These are phyloP conservation scores for Arthrobotrys musiformis DNA, from an alignment of 2,329 filamentous ascomycete genomes.

Conservation along the genomic window DNA sequence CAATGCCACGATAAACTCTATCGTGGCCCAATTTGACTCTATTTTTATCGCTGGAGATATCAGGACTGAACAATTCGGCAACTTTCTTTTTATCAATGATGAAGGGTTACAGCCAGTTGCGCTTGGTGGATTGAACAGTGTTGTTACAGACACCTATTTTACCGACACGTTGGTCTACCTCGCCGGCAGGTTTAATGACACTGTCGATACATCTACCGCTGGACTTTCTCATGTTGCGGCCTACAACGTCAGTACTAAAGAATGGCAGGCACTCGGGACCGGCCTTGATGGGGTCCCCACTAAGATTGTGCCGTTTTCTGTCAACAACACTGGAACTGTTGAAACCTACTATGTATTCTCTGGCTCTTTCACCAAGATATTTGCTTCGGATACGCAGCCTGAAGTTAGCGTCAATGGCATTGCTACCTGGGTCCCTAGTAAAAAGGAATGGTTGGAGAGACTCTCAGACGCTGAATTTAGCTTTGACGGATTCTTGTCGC, in stretches of 20 bases:
- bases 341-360: constrained; percentile 83
- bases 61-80: constrained; percentile 68
- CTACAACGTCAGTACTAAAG: constrained; percentile 75
- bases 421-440: constrained; percentile 89
- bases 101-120: constrained; percentile 70
- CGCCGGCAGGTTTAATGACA: constrained; percentile 85
- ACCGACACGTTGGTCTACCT: constrained; percentile 77
- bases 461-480: constrained; percentile 73
- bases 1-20: constrained; percentile 33
- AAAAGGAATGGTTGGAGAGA: constrained; percentile 87
- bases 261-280: constrained; percentile 82
- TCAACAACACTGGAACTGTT: constrained; percentile 79
- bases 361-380: constrained; percentile 79
- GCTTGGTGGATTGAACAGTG: constrained; percentile 80
- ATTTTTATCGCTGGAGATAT: constrained; percentile 68
- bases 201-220: constrained; percentile 70
- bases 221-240: constrained; percentile 80
- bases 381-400: constrained; percentile 73
- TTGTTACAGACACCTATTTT: constrained; percentile 77
- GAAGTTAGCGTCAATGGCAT: constrained; percentile 77
- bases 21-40: constrained; percentile 15
- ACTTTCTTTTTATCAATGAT: constrained; percentile 79
- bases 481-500: constrained; percentile 77
- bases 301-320: constrained; percentile 77
- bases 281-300: constrained; percentile 84